phyloP scores from a whole-genome alignment of 768 basidiomycete genomes.

The Tulasnella sp. region DNA sequence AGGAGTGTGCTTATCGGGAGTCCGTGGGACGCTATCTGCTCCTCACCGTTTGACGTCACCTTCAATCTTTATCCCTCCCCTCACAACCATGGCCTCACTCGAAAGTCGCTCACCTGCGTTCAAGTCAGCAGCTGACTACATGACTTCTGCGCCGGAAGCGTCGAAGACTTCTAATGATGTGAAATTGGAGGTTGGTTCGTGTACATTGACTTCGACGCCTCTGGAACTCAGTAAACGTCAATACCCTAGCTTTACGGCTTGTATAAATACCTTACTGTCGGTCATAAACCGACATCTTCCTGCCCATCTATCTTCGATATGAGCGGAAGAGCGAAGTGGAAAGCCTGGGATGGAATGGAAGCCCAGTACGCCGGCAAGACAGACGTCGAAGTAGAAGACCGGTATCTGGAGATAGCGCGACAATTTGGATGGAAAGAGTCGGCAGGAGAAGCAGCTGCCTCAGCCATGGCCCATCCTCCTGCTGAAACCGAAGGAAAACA shows the following conservation, averaged over 20 bases:
- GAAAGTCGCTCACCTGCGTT: slow-evolving; percentile 2
- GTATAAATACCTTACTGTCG: slow-evolving; percentile 63
- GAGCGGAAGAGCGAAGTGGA: slow-evolving; percentile 76
- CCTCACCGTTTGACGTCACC: background rate
- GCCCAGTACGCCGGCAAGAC: slow-evolving; percentile 29
- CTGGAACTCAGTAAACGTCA: slow-evolving; percentile 19
- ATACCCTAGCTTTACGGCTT: slow-evolving; percentile 63
- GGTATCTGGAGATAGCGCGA: slow-evolving; percentile 59
- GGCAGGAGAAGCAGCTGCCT: background rate
- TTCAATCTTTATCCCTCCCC: background rate
- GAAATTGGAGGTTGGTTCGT: slow-evolving; percentile 11
- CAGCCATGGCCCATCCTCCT: slow-evolving; percentile 16
- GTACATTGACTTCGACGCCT: background rate
- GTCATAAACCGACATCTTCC: slow-evolving; percentile 39
- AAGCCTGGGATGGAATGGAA: slow-evolving; percentile 48
- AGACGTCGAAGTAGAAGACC: slow-evolving; percentile 42
- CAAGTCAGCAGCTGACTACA: slow-evolving; percentile 21
- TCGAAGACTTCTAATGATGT: slow-evolving; percentile 41
- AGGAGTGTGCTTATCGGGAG: background rate
- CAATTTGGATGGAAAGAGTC: slow-evolving; percentile 49
- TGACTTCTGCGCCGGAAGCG: slow-evolving; percentile 29
- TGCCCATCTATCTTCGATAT: slow-evolving; percentile 71
- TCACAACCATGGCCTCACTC: background rate
- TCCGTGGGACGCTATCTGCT: background rate
- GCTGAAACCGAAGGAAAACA: slow-evolving; percentile 15